Conservation (phyloP, 345 rosid species). For the Corchorus capsularis region DNA sequence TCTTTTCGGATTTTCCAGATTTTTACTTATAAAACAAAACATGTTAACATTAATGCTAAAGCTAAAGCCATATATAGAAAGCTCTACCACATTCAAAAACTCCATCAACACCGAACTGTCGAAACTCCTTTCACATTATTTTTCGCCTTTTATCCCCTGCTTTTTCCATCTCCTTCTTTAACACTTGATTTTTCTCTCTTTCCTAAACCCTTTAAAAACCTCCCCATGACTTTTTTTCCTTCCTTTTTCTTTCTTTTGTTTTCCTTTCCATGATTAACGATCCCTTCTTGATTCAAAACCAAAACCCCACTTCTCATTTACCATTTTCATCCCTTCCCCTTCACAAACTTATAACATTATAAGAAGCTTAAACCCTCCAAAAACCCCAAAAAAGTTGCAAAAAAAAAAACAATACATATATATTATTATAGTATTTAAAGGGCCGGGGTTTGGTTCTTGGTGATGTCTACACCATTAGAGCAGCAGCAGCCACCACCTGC, state of each 20-base stretch:
- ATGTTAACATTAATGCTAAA: too few relatives aligned
- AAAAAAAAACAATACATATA: background rate
- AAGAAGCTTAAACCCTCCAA: conserved; percentile 22
- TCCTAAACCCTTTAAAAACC: background rate
- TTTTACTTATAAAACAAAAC: too few relatives aligned
- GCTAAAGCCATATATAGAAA: too few relatives aligned
- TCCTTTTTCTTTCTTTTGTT: background rate
- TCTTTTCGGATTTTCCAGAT: too few relatives aligned
- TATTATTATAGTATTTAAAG: background rate
- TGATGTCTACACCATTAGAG: conserved; percentile 46
- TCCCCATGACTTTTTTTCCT: background rate
- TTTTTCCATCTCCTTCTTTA: background rate
- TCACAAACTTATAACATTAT: background rate
- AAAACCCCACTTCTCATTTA: background rate
- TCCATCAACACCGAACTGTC: too few relatives aligned
- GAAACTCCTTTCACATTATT: background rate
- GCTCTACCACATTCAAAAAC: too few relatives aligned
- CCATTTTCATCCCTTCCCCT: background rate
- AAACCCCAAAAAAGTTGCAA: background rate
- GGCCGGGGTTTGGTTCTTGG: background rate
- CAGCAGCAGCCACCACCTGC: conserved; percentile 41
- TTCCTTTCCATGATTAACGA: background rate
- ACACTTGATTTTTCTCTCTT: background rate
- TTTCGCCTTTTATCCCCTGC: background rate
- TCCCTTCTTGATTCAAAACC: background rate